Evolutionary conservation across 1,284 basidiomycete genomes (phyloP), one percentile per base, ranked within the genome.

Genomic region (Chondrostereum purpureum): DNA sequence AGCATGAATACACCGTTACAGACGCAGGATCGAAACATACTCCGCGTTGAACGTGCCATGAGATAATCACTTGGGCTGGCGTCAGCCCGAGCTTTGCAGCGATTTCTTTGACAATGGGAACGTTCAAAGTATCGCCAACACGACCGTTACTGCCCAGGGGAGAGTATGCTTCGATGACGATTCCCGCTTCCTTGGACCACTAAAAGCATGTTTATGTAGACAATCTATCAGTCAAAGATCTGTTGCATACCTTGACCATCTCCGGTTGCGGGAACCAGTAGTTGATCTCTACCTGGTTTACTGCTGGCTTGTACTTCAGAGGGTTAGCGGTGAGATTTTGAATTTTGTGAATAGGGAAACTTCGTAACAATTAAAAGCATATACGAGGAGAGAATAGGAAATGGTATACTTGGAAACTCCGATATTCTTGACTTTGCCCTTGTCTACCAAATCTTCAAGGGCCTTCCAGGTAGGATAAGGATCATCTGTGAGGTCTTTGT

Each of bases 201-300:
- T 80, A 41, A 0, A 39, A 10, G 37, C 31, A 36, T 14, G 1
- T 27, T 49, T 21, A 41, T 23, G 22, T 21, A 22, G 37, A 13
- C 14, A 38, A 14, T 27, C 4, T 34, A 14, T 14, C 24, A 24
- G 16, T 22, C 36, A 36, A 35, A 33, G 6, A 18, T 34, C n/a
- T 4, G 35, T 21, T 11, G 44, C 73, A 48, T 53, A 81, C 86
- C 66, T 79, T 69, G 46, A 90, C 64, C 27, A 94, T 73, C 55
- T 91, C 86, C 1, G 83, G 82, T 62, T 94, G 90, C 14, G 91
- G 86, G 61, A 84, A 81, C 73, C 78, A 88, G 62, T 78, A 86
- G 63, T 75, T 90, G 22, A 92, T 74, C 59, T 93, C 92, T 43
- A 93, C 80, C 60, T 92, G 83, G 58, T 88, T 85, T 48, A 89